phyloP scores from a whole-genome alignment of 2,329 filamentous ascomycete genomes.

The Colletotrichum aenigma region DNA sequence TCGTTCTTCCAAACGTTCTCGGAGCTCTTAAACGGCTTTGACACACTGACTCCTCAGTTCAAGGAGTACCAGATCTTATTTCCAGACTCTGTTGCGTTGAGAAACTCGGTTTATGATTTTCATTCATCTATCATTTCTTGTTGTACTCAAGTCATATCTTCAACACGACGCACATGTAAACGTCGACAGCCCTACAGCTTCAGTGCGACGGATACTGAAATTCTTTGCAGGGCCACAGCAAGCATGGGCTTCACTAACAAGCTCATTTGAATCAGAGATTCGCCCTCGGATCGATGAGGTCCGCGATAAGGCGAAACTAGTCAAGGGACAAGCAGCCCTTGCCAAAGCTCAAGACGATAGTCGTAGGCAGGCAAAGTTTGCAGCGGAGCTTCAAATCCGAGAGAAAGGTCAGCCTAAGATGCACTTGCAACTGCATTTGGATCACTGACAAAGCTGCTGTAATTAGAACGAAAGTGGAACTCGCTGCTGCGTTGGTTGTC shows the following conservation, averaged over 20 bases:
- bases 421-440: no score
- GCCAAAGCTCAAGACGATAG: neutral
- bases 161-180: rapidly evolving
- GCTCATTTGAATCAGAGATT: rapidly evolving
- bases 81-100: rapidly evolving
- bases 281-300: rapidly evolving
- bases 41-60: slow-evolving; percentile 36
- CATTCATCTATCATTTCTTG: rapidly evolving
- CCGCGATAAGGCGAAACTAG: rapidly evolving
- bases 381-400: no score
- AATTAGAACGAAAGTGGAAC: neutral
- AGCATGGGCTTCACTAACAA: rapidly evolving
- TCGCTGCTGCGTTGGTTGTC: neutral
- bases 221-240: rapidly evolving
- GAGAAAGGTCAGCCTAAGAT: no score
- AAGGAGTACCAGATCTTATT: slow-evolving; percentile 30
- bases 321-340: rapidly evolving
- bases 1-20: slow-evolving; percentile 45
- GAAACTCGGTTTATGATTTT: neutral
- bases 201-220: no score
- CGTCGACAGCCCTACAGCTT: no score
- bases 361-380: no score
- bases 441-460: no score
- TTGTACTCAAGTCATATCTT: neutral
- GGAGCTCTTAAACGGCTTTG: slow-evolving; percentile 37